Conservation (phyloP, 495 filamentous ascomycete genomes). For the Talaromyces stipitatus region DNA sequence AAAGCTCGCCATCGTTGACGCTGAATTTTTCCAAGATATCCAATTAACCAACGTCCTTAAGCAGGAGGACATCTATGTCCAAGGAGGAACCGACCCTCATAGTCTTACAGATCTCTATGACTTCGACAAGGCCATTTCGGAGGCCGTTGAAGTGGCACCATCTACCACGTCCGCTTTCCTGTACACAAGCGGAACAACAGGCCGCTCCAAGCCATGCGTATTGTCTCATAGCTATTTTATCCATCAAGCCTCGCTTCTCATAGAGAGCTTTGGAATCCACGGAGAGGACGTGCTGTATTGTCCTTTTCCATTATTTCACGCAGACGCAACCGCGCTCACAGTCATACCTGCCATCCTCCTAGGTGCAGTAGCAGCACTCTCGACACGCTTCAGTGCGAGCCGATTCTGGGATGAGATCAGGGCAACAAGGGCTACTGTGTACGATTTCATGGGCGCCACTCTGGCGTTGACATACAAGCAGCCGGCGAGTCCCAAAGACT, state of each 20-base stretch:
- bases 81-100: not conserved
- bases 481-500: not conserved
- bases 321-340: conserved; percentile 7
- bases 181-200: conserved; percentile 5
- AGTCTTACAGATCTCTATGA: not conserved
- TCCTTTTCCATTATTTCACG: conserved; percentile 2
- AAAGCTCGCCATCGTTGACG: conserved; percentile 3
- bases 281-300: conserved; percentile 2
- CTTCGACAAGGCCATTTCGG: not conserved
- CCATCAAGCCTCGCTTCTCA: conserved; percentile 1
- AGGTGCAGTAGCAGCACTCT: conserved; percentile 1
- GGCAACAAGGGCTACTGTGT: not conserved
- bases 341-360: conserved; percentile 3
- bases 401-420: conserved; percentile 4
- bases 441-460: conserved; percentile 4
- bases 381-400: conserved; percentile 1
- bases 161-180: conserved; percentile 4
- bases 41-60: not conserved
- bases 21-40: conserved; percentile 5
- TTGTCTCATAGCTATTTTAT: conserved; percentile 4
- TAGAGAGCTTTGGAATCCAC: conserved; percentile 5
- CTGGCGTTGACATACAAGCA: conserved; percentile 3
- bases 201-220: conserved; percentile 3
- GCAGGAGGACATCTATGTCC: not conserved
- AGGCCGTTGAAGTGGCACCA: conserved; percentile 1